These are phyloP conservation scores for Arthrobotrys conoides DNA, from an alignment of 2,329 filamentous ascomycete species.

Conservation along the genomic window DNA sequence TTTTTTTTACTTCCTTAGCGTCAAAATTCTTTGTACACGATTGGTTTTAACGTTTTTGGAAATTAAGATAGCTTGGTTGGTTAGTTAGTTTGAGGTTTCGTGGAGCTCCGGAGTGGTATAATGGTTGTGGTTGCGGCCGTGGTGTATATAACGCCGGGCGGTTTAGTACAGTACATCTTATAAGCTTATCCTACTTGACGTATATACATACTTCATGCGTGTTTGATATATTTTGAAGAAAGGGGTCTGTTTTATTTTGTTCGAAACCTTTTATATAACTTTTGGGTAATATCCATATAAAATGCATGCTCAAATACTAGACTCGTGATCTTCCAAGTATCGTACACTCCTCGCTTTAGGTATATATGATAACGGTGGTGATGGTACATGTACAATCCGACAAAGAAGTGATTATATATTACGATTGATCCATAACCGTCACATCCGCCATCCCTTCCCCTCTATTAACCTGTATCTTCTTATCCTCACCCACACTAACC, in stretches of 20 bases:
- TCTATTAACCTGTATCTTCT: slow-evolving; percentile 90
- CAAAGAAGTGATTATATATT: background rate
- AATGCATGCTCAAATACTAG: slow-evolving; percentile 9
- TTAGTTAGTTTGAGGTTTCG: background rate
- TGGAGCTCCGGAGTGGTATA: no score
- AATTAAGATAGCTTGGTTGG: background rate
- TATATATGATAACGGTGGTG: background rate
- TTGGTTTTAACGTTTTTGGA: no score
- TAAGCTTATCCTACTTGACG: no score
- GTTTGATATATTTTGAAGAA: background rate
- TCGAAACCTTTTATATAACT: background rate
- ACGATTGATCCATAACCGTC: slow-evolving; percentile 61
- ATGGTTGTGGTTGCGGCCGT: no score
- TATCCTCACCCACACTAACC: slow-evolving; percentile 92
- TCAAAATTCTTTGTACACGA: no score
- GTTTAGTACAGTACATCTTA: no score
- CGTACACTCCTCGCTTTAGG: slow-evolving; percentile 11
- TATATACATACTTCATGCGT: no score
- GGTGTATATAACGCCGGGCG: no score
- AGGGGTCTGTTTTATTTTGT: background rate
- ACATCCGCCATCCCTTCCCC: slow-evolving; percentile 70
- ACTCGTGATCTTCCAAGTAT: slow-evolving; percentile 22
- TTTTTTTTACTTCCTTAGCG: background rate
- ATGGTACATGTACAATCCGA: no score
- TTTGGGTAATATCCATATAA: background rate